A percentile compares a stretch with the other conserved stretches of the same genome.
Evolutionary conservation across 2,329 filamentous ascomycete species (phyloP).

Genomic region (Fusarium devonianum): DNA sequence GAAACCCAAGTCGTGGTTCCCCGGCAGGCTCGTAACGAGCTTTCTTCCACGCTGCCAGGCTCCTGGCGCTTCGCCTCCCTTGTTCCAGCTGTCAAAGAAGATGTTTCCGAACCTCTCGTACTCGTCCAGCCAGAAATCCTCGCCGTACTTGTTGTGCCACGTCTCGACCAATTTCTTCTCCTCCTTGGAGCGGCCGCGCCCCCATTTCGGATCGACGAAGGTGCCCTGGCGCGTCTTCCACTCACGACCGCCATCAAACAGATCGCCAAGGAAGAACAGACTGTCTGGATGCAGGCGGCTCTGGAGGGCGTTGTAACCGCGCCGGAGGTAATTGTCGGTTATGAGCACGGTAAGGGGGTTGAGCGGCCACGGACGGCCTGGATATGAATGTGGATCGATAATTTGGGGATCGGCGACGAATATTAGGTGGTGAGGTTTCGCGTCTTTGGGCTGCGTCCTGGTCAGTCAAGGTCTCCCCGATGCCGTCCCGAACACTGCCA

Average conservation of each 20-base stretch:
- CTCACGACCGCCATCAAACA: conserved; percentile 95
- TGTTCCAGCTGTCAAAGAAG: conserved; percentile 76
- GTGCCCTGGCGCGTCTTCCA: conserved; percentile 78
- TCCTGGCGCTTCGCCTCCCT: conserved; percentile 61
- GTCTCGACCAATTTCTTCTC: conserved; percentile 66
- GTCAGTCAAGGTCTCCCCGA: conserved; percentile 21
- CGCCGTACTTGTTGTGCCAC: conserved; percentile 78
- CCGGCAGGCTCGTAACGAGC: conserved; percentile 84
- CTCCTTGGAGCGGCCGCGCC: conserved; percentile 56
- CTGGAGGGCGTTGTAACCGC: conserved; percentile 83
- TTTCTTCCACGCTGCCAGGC: conserved; percentile 73
- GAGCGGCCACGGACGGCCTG: conserved; percentile 72
- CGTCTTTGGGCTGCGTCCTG: conserved; percentile 69
- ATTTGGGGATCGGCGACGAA: conserved; percentile 91
- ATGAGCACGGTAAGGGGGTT: conserved; percentile 63
- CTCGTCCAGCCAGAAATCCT: conserved; percentile 85
- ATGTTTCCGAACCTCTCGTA: conserved; percentile 86
- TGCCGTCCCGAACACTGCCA: not conserved
- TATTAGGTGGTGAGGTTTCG: conserved; percentile 82
- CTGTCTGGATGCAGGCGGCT: conserved; percentile 81
- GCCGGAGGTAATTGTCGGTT: conserved; percentile 88
- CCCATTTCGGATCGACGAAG: conserved; percentile 67
- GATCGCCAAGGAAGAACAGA: conserved; percentile 88
- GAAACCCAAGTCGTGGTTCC: conserved; percentile 95
- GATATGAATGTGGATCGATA: conserved; percentile 94